A percentile compares a stretch with the other conserved stretches of the same genome.
phyloP scores from a whole-genome alignment of 768 basidiomycete genomes.

The Suillus decipiens region DNA sequence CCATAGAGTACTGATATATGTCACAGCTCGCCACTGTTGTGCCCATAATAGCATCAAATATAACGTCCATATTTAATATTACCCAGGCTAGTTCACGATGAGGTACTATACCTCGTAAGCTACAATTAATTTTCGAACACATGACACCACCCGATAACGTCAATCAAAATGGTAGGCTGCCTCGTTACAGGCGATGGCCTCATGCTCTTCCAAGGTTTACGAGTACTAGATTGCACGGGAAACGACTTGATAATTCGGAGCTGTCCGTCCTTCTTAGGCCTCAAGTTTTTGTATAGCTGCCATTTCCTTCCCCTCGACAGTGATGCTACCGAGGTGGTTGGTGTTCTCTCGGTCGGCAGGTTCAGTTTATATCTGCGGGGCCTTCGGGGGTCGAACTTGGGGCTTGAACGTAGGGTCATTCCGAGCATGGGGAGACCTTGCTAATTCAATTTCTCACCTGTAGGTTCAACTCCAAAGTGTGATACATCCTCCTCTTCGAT shows the following conservation, averaged over 20 bases:
- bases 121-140: background rate
- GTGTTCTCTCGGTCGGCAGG: background rate
- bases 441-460: constrained; percentile 22
- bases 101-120: background rate
- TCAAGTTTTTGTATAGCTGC: constrained; percentile 6
- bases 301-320: constrained; percentile 7
- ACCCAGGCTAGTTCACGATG: background rate
- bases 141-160: background rate
- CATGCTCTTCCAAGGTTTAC: background rate
- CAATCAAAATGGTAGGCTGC: background rate
- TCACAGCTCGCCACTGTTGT: background rate
- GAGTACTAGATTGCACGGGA: background rate
- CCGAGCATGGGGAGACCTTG: constrained; percentile 24
- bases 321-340: constrained; percentile 11
- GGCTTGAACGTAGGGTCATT: constrained; percentile 10
- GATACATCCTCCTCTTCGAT: constrained; percentile 11
- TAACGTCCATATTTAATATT: background rate
- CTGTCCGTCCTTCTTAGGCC: constrained; percentile 6
- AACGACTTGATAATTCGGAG: constrained; percentile 1
- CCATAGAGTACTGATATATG: background rate
- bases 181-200: background rate
- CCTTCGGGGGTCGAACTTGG: background rate
- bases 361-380: background rate
- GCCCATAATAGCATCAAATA: background rate
- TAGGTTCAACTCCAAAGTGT: constrained; percentile 18